These are phyloP conservation scores for Phaeosphaeriaceae sp. DNA, from an alignment of 2,329 filamentous ascomycete genomes.

Conservation along the genomic window DNA sequence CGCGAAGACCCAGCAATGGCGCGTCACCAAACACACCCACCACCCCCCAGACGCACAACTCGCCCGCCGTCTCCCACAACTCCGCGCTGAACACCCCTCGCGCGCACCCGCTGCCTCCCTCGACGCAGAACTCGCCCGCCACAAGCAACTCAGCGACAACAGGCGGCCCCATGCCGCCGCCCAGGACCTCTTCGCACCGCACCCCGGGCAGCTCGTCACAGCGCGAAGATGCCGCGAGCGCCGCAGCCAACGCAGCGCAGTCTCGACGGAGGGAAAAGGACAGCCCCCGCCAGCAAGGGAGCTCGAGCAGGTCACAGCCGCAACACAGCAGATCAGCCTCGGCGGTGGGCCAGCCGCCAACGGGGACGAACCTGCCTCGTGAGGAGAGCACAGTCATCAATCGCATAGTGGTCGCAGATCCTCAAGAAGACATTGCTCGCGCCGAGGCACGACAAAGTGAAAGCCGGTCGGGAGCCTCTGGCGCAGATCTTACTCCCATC, in stretches of 20 bases:
- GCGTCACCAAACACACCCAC: slow-evolving; percentile 49
- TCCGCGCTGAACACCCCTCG: slow-evolving; percentile 47
- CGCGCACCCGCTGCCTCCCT: slow-evolving; percentile 51
- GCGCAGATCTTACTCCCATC: slow-evolving; percentile 54
- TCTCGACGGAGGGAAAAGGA: slow-evolving; percentile 57
- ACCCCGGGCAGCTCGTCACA: slow-evolving; percentile 42
- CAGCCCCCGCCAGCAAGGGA: slow-evolving; percentile 46
- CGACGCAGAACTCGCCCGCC: slow-evolving; percentile 52
- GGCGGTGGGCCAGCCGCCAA: slow-evolving; percentile 62
- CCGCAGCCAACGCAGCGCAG: slow-evolving; percentile 41
- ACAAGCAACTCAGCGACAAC: slow-evolving; percentile 60
- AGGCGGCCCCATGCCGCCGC: slow-evolving; percentile 71
- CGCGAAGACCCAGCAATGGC: slow-evolving; percentile 49
- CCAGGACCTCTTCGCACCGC: slow-evolving; percentile 79
- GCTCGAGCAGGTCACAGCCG: slow-evolving; percentile 44
- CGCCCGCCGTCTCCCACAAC: slow-evolving; percentile 26
- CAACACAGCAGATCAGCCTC: slow-evolving; percentile 54
- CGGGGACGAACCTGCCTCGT: slow-evolving; percentile 64
- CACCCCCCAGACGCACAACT: slow-evolving; percentile 43
- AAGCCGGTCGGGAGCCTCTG: slow-evolving; percentile 55
- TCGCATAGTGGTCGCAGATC: slow-evolving; percentile 77
- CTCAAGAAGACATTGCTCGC: slow-evolving; percentile 74
- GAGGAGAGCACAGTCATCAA: slow-evolving; percentile 83
- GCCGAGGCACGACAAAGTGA: slow-evolving; percentile 74
- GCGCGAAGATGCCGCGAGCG: slow-evolving; percentile 25